Conservation (phyloP, 2,329 filamentous ascomycete genomes). For the Fusarium falciforme region DNA sequence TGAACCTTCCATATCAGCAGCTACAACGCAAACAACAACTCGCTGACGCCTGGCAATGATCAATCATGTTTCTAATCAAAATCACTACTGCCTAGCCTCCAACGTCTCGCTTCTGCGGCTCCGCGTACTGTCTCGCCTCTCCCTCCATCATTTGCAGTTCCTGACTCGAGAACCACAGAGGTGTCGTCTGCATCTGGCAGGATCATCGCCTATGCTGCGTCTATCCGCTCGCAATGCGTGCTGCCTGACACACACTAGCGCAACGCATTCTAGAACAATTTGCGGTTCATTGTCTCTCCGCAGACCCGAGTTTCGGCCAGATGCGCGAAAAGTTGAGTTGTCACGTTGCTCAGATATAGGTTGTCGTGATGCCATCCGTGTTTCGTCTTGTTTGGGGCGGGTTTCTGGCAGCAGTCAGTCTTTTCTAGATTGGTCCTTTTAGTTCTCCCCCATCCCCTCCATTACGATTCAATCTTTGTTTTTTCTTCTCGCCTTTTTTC, state of each 20-base stretch:
- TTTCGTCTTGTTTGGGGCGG: neutral
- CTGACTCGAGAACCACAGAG: constrained; percentile 23
- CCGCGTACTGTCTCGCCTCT: constrained; percentile 17
- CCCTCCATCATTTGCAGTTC: constrained; percentile 6
- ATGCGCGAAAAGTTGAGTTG: neutral
- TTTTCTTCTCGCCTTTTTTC: constrained; percentile 3
- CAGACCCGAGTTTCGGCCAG: neutral
- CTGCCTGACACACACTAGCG: neutral
- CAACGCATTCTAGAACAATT: constrained; percentile 33
- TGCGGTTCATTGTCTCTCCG: constrained; percentile 14
- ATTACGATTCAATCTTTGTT: constrained; percentile 9
- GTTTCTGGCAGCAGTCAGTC: constrained; percentile 1
- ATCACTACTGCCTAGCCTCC: neutral
- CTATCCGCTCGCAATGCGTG: constrained; percentile 1
- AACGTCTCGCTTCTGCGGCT: constrained; percentile 21
- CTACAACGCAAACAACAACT: neutral
- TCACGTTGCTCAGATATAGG: constrained; percentile 13
- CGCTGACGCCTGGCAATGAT: neutral
- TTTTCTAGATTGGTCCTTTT: constrained; percentile 12
- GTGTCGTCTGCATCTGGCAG: constrained; percentile 7
- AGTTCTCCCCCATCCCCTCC: constrained; percentile 11
- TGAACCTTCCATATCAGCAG: neutral
- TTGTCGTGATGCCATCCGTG: neutral
- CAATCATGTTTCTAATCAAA: neutral
- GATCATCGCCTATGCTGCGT: constrained; percentile 27